A percentile compares a stretch with the other conserved stretches of the same genome.
Conservation (phyloP, 371 early-diverging fungal species). For the Mucor saturninus region DNA sequence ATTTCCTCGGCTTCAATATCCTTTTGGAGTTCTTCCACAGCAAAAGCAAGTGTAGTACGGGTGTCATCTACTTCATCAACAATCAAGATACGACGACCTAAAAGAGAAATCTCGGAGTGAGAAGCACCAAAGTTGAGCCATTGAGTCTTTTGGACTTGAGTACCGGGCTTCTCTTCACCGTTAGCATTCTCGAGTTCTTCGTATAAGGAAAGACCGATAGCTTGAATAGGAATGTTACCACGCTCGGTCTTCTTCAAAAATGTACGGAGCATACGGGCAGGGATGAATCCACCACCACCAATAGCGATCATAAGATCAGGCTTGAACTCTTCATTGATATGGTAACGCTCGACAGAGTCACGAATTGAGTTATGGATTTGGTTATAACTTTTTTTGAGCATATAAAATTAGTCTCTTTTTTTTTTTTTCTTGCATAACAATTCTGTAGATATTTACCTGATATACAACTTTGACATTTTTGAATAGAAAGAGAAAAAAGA, state of each 20-base stretch:
- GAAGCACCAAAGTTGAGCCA: conserved; percentile 78
- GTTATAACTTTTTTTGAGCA: conserved; percentile 59
- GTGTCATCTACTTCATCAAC: conserved; percentile 85
- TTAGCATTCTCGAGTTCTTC: conserved; percentile 63
- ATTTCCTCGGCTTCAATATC: conserved; percentile 67
- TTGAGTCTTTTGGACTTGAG: conserved; percentile 77
- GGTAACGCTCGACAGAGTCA: conserved; percentile 60
- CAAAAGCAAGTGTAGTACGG: conserved; percentile 74
- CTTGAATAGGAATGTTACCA: conserved; percentile 80
- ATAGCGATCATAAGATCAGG: conserved; percentile 73
- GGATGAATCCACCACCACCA: conserved; percentile 76
- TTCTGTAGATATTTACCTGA: conserved; percentile 34
- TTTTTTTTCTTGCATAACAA: not conserved
- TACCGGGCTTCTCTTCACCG: conserved; percentile 30
- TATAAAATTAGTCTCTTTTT: not conserved
- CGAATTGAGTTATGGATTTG: conserved; percentile 72
- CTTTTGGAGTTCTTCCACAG: conserved; percentile 71
- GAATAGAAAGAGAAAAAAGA: not conserved
- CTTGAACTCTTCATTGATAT: conserved; percentile 64
- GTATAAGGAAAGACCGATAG: conserved; percentile 77
- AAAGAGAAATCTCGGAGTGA: conserved; percentile 59
- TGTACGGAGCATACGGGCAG: conserved; percentile 75
- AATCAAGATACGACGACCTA: conserved; percentile 74
- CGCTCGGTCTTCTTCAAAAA: conserved; percentile 71
- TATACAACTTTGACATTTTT: conserved; percentile 45